Conservation (phyloP, 2,329 filamentous ascomycete genomes). For the Epichloe sibirici region DNA sequence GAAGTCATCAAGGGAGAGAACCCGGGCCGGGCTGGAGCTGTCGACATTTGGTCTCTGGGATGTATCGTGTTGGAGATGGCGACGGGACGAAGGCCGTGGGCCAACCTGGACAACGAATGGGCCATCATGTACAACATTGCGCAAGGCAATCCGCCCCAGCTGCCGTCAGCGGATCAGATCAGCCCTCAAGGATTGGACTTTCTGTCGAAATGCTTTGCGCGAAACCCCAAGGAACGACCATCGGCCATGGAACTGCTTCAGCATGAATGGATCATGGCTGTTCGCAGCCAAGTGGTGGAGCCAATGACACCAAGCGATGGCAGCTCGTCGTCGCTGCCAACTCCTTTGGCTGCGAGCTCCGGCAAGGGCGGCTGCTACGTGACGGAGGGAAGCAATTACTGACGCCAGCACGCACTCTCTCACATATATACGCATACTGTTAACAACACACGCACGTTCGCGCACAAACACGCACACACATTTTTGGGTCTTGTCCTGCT, state of each 20-base stretch:
- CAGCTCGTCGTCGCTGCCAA: slow-evolving; percentile 28
- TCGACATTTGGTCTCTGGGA: slow-evolving; percentile 92
- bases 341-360: slow-evolving; percentile 19
- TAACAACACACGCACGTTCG: too few species aligned
- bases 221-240: slow-evolving; percentile 67
- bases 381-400: slow-evolving; percentile 12
- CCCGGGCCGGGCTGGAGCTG: slow-evolving; percentile 68
- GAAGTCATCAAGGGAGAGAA: slow-evolving; percentile 92
- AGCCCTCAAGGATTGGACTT: slow-evolving; percentile 81
- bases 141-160: slow-evolving; percentile 81
- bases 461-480: neutral
- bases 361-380: slow-evolving; percentile 19
- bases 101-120: slow-evolving; percentile 95
- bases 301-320: slow-evolving; percentile 49
- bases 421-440: neutral
- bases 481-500: neutral
- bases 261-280: slow-evolving; percentile 76
- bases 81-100: slow-evolving; percentile 88
- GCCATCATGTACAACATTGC: slow-evolving; percentile 99
- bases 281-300: slow-evolving; percentile 52
- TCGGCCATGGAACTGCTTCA: slow-evolving; percentile 82
- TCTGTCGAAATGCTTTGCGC: slow-evolving; percentile 70
- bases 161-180: slow-evolving; percentile 73
- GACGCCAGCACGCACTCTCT: neutral
- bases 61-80: slow-evolving; percentile 98